Evolutionary conservation across 108 stramenopile species (phyloP), one percentile per base, ranked within the genome.

Genomic region (Nitzschia palea): DNA sequence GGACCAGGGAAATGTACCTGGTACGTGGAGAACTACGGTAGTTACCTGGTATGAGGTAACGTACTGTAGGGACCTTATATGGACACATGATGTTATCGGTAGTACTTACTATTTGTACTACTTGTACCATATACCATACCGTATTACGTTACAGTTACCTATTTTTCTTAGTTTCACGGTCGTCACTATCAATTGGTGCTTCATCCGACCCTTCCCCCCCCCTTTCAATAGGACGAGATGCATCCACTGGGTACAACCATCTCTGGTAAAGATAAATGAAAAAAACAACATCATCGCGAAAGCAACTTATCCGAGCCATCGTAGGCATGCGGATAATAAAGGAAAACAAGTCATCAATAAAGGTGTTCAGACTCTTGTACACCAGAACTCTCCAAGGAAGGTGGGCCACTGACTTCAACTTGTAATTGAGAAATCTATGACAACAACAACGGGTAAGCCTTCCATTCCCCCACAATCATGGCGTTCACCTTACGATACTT

Each of bases 241-340:
- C 60, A 75, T 98, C 97, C 15, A 97, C 95, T 9, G 93, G 94
- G 75, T 98, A 98, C 18, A 96, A 76, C 83, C 91, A 96, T 36
- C 97, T 67, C 70, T 98, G 97, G 74, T 95, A 98, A n/a, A 98
- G 79, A 68, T 96, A 98, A 29, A 97, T 80, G 42, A 98, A 69
- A 60, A 98, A 98, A 4, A 98, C 94, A 57, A 98, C 78, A 66
- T 98, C 97, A 67, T 98, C 97, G 31, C 97, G 83, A 71, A 98
- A 98, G 65, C 95, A 96, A 62, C 84, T 81, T 47, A 98, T 79
- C 50, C 97, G 76, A 28, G 95, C 95, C 97, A 98, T 96, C 12
- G 90, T 93, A 32, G 97, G 97, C 97, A 98, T 98, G 40, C 94
- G 82, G 44, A 98, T 96, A 65, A 98, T 88, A 64, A 98, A 98